phyloP scores from a whole-genome alignment of 1,284 basidiomycete genomes.

The Irpex sp. region DNA sequence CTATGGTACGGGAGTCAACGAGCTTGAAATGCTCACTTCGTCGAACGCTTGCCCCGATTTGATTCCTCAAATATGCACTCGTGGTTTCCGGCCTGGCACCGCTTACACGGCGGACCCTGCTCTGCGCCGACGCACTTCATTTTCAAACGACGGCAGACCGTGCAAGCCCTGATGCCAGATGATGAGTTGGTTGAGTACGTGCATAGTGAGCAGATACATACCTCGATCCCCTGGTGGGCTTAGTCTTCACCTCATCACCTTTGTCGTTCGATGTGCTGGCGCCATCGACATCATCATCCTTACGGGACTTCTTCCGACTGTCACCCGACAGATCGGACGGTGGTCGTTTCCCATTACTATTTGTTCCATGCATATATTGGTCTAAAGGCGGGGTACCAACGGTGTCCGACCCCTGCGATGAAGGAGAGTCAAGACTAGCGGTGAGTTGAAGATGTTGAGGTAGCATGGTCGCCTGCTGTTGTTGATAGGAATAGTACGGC shows the following conservation, averaged over 20 bases:
- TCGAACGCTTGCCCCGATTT: slow-evolving; percentile 88
- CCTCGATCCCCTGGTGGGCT: slow-evolving; percentile 85
- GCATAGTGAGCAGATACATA: slow-evolving; percentile 32
- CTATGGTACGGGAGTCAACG: slow-evolving; percentile 3
- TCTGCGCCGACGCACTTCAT: slow-evolving; percentile 98
- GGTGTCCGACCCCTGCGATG: slow-evolving; percentile 71
- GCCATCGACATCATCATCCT: slow-evolving; percentile 47
- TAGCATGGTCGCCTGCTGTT: slow-evolving; percentile 30
- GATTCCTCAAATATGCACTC: slow-evolving; percentile 95
- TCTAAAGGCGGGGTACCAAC: slow-evolving; percentile 70
- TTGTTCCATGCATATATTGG: slow-evolving; percentile 45
- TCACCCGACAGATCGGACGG: slow-evolving; percentile 49
- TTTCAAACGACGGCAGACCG: slow-evolving; percentile 93
- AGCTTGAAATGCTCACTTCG: slow-evolving; percentile 54
- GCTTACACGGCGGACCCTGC: slow-evolving; percentile 89
- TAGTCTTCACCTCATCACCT: slow-evolving; percentile 66
- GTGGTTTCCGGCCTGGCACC: slow-evolving; percentile 76
- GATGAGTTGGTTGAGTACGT: slow-evolving; percentile 5
- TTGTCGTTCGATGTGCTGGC: slow-evolving; percentile 54
- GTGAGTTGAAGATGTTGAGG: slow-evolving; percentile 27
- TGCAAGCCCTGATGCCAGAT: slow-evolving; percentile 67
- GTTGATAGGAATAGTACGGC: slow-evolving; percentile 50
- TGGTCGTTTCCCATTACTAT: slow-evolving; percentile 64
- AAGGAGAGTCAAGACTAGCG: slow-evolving; percentile 42
- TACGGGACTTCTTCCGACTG: slow-evolving; percentile 54